Percentiles rank a stretch among this genome's conserved stretches.
Evolutionary conservation across 116 monocot genomes (phyloP).

Genomic region (Cymodocea nodosa): DNA sequence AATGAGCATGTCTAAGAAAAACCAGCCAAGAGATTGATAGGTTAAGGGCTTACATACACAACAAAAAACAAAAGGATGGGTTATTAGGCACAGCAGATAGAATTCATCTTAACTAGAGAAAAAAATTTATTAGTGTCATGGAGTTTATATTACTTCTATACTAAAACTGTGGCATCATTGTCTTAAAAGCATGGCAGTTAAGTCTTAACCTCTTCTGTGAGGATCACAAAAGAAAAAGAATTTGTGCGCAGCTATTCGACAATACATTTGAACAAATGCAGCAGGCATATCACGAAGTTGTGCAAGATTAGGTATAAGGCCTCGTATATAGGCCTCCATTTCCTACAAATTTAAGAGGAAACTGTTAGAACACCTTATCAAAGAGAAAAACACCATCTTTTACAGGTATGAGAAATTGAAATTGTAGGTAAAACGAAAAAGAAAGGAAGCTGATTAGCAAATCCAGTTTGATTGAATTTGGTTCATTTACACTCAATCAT

Average conservation of each 20-base stretch:
- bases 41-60: too few relatives aligned
- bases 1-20: too few relatives aligned
- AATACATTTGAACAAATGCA: slow-evolving; percentile 97
- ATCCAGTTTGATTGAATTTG: too few relatives aligned
- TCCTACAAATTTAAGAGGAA: slow-evolving; percentile 35
- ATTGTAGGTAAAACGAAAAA: too few relatives aligned
- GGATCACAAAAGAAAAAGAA: slow-evolving; percentile 99
- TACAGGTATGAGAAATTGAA: too few relatives aligned
- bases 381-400: not conserved
- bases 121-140: not conserved
- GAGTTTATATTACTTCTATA: not conserved
- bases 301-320: slow-evolving; percentile 93
- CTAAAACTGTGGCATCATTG: not conserved
- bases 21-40: too few relatives aligned
- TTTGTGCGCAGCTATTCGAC: slow-evolving; percentile 96
- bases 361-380: not conserved
- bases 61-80: too few relatives aligned
- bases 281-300: slow-evolving; percentile 96
- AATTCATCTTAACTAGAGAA: not conserved
- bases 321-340: slow-evolving; percentile 99
- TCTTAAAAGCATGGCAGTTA: not conserved
- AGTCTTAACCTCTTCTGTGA: slow-evolving; percentile 74
- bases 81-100: too few relatives aligned
- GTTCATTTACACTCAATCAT: not conserved
- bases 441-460: too few relatives aligned